Evolutionary conservation across 768 basidiomycete genomes (phyloP).

Genomic region (Suillus subalutaceus): DNA sequence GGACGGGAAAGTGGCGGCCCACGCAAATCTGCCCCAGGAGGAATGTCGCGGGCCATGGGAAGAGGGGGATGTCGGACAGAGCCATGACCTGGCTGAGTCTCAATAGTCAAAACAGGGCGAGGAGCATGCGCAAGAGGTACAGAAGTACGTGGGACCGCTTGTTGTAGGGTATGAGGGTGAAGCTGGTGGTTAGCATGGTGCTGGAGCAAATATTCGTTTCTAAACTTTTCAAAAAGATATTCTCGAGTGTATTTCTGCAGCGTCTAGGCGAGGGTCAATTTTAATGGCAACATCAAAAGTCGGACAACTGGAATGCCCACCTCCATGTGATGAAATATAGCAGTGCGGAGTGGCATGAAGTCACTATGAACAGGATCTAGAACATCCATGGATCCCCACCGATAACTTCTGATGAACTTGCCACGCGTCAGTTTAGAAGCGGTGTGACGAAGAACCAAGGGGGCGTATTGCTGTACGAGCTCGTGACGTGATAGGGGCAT

Average conservation of each 20-base stretch:
- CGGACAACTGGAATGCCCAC: conserved; percentile 45
- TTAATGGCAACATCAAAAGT: conserved; percentile 17
- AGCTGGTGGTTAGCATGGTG: conserved; percentile 50
- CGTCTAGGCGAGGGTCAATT: conserved; percentile 48
- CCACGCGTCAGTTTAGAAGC: conserved; percentile 54
- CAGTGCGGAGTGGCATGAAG: conserved; percentile 73
- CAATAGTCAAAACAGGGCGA: conserved; percentile 63
- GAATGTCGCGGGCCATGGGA: conserved; percentile 50
- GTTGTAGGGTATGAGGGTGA: conserved; percentile 47
- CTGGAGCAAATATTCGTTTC: conserved; percentile 56
- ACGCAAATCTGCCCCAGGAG: conserved; percentile 47
- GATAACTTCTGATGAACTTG: conserved; percentile 72
- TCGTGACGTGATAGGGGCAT: conserved; percentile 65
- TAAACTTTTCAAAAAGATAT: conserved; percentile 82
- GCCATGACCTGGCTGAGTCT: conserved; percentile 54
- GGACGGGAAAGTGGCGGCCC: conserved; percentile 43
- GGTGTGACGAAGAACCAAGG: conserved; percentile 48
- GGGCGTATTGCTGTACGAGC: conserved; percentile 73
- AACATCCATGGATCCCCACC: conserved; percentile 86
- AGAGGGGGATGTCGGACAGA: conserved; percentile 48
- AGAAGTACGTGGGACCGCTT: conserved; percentile 36
- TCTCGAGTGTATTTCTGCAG: conserved; percentile 84
- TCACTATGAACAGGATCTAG: conserved; percentile 81
- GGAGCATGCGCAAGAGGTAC: conserved; percentile 40
- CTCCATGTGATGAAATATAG: conserved; percentile 89